A percentile compares a stretch with the other conserved stretches of the same genome.
phyloP scores from a whole-genome alignment of 2,329 filamentous ascomycete species.

The Ramichloridium luteum region DNA sequence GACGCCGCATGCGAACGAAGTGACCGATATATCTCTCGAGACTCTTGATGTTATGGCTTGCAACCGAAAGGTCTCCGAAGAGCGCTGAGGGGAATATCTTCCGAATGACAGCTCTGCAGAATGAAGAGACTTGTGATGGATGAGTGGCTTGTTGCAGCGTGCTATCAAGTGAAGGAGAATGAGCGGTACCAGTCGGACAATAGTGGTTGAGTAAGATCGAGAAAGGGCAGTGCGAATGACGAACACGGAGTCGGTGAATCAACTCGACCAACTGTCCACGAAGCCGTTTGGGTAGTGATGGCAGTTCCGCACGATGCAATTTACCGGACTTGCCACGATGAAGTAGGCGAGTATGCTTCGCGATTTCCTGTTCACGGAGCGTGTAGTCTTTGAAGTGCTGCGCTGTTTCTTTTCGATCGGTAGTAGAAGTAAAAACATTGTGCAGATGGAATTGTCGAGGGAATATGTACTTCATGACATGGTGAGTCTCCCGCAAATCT shows the following conservation, averaged over 20 bases:
- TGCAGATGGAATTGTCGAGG: conserved; percentile 80
- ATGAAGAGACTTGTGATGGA: conserved; percentile 61
- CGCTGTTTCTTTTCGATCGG: conserved; percentile 52
- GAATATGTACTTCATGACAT: conserved; percentile 85
- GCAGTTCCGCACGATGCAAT: conserved; percentile 29
- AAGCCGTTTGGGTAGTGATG: conserved; percentile 46
- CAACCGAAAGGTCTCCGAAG: conserved; percentile 51
- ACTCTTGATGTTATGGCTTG: conserved; percentile 46
- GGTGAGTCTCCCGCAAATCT: conserved; percentile 46
- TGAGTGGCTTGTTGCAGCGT: conserved; percentile 60
- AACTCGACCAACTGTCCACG: conserved; percentile 50
- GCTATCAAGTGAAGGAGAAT: background rate
- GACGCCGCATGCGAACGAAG: conserved; percentile 67
- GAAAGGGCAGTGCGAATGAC: conserved; percentile 68
- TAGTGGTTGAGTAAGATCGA: conserved; percentile 66
- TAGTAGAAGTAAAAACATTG: conserved; percentile 72
- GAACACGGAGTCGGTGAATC: conserved; percentile 54
- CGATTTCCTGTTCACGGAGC: conserved; percentile 70
- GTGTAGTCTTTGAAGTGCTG: conserved; percentile 78
- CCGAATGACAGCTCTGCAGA: conserved; percentile 64
- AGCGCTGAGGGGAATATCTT: conserved; percentile 63
- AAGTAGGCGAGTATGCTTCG: conserved; percentile 5
- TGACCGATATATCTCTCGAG: conserved; percentile 59
- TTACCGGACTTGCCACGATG: background rate
- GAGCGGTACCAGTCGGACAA: conserved; percentile 44